phyloP scores from a whole-genome alignment of 2,329 filamentous ascomycete genomes.

The Chaetomium globosum region DNA sequence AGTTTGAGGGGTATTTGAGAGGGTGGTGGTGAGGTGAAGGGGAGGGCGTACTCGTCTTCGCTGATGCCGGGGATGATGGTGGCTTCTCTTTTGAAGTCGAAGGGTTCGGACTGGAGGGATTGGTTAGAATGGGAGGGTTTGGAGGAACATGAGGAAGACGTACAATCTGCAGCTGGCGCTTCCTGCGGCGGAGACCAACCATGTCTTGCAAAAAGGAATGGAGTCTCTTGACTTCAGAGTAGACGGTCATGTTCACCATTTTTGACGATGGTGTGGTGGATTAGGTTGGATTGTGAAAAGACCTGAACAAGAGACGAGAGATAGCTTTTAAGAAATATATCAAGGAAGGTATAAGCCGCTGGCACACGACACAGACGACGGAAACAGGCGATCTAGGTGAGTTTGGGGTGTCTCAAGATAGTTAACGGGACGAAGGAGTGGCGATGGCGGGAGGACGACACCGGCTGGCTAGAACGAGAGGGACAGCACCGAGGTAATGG shows the following conservation, averaged over 20 bases:
- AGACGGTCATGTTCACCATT: conserved; percentile 40
- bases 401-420: conserved; percentile 1
- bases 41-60: conserved; percentile 58
- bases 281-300: neutral
- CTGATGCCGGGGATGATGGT: conserved; percentile 58
- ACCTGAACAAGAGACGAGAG: neutral
- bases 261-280: neutral
- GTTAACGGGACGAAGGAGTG: conserved; percentile 13
- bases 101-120: conserved; percentile 56
- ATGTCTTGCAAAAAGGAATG: conserved; percentile 51
- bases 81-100: conserved; percentile 60
- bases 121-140: conserved; percentile 31
- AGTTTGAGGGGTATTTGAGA: neutral
- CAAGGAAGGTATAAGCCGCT: neutral
- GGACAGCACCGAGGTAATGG: conserved; percentile 10
- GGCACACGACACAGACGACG: neutral
- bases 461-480: conserved; percentile 20
- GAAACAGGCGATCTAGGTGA: conserved; percentile 4
- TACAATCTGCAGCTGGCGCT: conserved; percentile 53
- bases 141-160: conserved; percentile 30
- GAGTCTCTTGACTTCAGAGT: conserved; percentile 49
- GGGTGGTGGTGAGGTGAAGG: conserved; percentile 11
- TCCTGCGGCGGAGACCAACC: conserved; percentile 47
- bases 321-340: neutral
- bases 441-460: neutral